Conservation (phyloP, 148 eudicot species). For the Rhododendron ovatum region DNA sequence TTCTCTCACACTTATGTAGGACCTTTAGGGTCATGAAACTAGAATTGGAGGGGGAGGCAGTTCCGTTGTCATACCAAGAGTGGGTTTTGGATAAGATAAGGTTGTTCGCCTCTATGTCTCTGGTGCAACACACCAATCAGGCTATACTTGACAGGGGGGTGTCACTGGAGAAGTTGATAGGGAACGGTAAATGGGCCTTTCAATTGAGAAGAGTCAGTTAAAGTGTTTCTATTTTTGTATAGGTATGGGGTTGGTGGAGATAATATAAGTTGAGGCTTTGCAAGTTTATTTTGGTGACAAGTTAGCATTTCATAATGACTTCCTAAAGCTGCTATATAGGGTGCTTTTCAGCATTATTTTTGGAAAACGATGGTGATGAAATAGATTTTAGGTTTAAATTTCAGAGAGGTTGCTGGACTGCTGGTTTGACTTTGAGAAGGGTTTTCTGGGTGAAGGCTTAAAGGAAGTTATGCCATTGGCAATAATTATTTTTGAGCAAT, state of each 20-base stretch:
- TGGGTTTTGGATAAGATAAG: not conserved
- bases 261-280: not conserved
- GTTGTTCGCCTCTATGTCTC: not conserved
- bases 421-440: not conserved
- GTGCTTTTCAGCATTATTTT: not conserved
- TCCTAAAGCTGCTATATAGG: not conserved
- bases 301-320: not conserved
- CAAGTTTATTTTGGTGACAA: not conserved
- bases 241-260: not conserved
- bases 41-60: not conserved
- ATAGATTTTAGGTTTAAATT: not conserved
- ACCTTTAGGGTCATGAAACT: not conserved
- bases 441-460: not conserved
- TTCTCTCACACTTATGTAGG: not conserved
- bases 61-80: not conserved
- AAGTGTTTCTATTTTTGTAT: not conserved
- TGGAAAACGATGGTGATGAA: not conserved
- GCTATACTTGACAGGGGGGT: not conserved
- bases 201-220: not conserved
- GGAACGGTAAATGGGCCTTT: not conserved
- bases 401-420: not conserved
- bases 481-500: not conserved
- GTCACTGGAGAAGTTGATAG: not conserved
- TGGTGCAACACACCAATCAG: not conserved
- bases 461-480: not conserved